Evolutionary conservation across 345 rosid genomes (phyloP), one percentile per base, ranked within the genome.

Genomic region (Eucalyptus fibrosa): DNA sequence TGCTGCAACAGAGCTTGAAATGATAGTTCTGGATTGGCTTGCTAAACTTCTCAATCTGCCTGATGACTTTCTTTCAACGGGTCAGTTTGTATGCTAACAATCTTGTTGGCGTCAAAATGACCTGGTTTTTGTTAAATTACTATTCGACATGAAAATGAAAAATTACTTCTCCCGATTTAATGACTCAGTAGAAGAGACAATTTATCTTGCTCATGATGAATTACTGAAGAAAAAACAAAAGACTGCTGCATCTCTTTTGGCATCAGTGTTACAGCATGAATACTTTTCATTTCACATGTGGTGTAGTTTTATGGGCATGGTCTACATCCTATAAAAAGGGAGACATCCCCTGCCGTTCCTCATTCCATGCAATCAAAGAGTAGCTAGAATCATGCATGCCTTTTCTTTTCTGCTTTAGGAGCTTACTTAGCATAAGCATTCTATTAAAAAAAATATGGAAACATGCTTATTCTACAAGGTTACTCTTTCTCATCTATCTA

Each of bases 1-100:
- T 51, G 99, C 99, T 65, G 98, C 99, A 17, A 96, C 99, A 3
- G 99, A 97, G 91, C 99, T 96, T 37, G 99, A 97, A 92, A 94
- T 93, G 93, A 95, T 97, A 72, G 98, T 97, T 90, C 94, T 97
- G 50, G 99, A 96, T 88, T 97, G 99, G 99, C 95, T 97, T 86
- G 97, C 94, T 24, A 95, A 96, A 87, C 60, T 96, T 62, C 95
- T 97, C 88, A 95, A 94, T 87, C 94, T 97, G 49, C 99, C 99
- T 4, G 92, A 95, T 69, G 92, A 95, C 40, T 97, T 97, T 91
- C 93, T 94, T 67, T 96, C 99, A 45, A 88, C 93, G 60, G 98
- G 99, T 96, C 90, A 90, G 51, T 50, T 42, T 87, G 45, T 86
- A 44, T 86, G 15, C 50, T 30, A 47, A 56, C 86, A 67, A 14